Base-by-base conservation (phyloP, 306 rosid species). In the Benincasa hispida region DNA sequence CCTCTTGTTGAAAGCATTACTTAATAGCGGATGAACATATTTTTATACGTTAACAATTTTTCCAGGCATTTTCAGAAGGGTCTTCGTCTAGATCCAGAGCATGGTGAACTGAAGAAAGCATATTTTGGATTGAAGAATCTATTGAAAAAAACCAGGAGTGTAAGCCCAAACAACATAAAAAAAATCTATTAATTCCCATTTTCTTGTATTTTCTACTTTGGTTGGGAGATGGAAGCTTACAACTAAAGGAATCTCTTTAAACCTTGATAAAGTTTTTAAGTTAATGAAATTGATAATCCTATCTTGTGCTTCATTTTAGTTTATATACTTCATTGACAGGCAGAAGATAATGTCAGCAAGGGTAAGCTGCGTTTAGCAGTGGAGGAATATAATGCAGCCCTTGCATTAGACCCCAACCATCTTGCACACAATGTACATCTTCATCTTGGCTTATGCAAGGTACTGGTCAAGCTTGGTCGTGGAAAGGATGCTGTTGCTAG, bases 11-110 rank as follows among this genome's bases (percentile, higher is more conserved):
- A 21, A 56, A 58, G 15, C 30, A 10, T 60, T 57, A 7, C 70
- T n/a, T 53, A 12, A 55, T 57, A 34, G 5, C 15, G 45, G 56
- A 27, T 37, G 18, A n/a, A 60, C 76, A 76, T 9, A 27, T 60
- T 37, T 24, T 76, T 60, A 60, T 28, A 27, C 19, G 17, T 79
- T 37, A 55, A 73, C 80, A 70, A 76, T 4, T 55, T 24, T 75
- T n/a, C 56, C 80, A 95, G 99, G 94, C 99, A 95, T 90, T 95
- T 63, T 86, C 99, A 95, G 85, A 90, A 89, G 81, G 99, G 97
- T 78, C 99, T 95, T 81, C 99, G 99, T 78, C 87, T 89, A 59
- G 99, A 95, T 81, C 99, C 99, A 60, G 99, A 95, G 84, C 95
- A 95, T 51, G 74, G 86, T 70, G 97, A 92, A 72, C 90, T 95